Conservation (phyloP, 2,329 filamentous ascomycete species). For the Xylaria sp. region DNA sequence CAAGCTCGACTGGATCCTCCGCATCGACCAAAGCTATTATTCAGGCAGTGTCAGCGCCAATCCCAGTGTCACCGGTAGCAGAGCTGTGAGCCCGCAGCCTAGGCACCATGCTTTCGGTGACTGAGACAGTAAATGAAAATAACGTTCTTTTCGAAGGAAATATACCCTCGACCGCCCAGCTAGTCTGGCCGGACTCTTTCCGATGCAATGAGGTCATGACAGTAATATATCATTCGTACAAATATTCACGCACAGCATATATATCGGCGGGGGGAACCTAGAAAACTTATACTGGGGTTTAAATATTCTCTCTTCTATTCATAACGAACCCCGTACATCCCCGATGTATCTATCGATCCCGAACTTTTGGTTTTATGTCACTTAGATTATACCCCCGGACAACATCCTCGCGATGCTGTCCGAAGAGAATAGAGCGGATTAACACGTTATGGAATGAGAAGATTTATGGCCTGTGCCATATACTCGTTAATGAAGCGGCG, state of each 20-base stretch:
- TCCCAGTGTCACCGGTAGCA: slow-evolving; percentile 48
- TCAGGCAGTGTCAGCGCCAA: slow-evolving; percentile 57
- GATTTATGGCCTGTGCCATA: background rate
- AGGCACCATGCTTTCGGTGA: slow-evolving; percentile 39
- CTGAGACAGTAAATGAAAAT: slow-evolving; percentile 22
- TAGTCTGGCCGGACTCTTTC: slow-evolving; percentile 15
- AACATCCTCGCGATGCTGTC: background rate
- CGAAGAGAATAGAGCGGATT: slow-evolving; percentile 24
- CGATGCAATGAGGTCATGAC: slow-evolving; percentile 35
- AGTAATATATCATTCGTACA: slow-evolving; percentile 29
- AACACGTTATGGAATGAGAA: slow-evolving; percentile 12
- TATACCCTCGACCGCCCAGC: background rate
- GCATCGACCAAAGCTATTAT: slow-evolving; percentile 83
- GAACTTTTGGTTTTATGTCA: slow-evolving; percentile 16
- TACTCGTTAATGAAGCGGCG: background rate
- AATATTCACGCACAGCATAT: slow-evolving; percentile 28
- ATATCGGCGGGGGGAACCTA: slow-evolving; percentile 15
- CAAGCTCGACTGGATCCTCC: slow-evolving; percentile 96
- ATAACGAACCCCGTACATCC: background rate
- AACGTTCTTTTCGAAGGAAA: background rate
- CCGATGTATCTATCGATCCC: slow-evolving; percentile 16
- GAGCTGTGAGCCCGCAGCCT: slow-evolving; percentile 52
- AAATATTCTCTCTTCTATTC: slow-evolving; percentile 9
- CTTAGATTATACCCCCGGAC: slow-evolving; percentile 35
- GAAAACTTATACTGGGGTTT: slow-evolving; percentile 22